Evolutionary conservation across 345 rosid species (phyloP), one percentile per base, ranked within the genome.

Genomic region (Psidium friedrichsthalianum): DNA sequence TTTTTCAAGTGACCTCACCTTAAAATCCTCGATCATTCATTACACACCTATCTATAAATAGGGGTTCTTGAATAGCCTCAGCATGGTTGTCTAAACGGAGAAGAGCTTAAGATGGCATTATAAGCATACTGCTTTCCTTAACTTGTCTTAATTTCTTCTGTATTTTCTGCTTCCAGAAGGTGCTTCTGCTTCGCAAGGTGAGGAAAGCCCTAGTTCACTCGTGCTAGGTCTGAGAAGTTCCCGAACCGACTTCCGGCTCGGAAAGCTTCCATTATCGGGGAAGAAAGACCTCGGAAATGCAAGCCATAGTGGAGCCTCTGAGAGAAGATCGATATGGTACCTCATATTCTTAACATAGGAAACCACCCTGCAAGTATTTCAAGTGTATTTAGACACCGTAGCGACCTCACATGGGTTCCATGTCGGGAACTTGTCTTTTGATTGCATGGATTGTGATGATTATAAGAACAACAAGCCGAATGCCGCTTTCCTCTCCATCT

Each of bases 381-480:
- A 95, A 88, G 94, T 95, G 11, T 93, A 90, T 81, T 90, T 96
- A 94, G 99, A 96, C 83, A 95, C 99, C 2, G 98, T 1, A 96
- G 97, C 88, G 99, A 96, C 90, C 95, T 96, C 58, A 93, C 93
- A 85, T 96, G 99, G 99, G 98, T 93, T 83, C 98, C 99, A 32
- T 96, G 98, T 82, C n/a, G 97, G 98, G 29, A 93, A 93, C 89
- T 55, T 93, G 82, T 87, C 94, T 57, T 95, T 96, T 69, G 93
- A 93, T 86, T 96, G 99, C 86, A 87, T 93, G 6, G 93, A 92
- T 59, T 96, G 99, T 86, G 92, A 92, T 87, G 95, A 93, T 84
- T 92, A 87, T 57, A 90, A 91, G 85, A 92, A 88, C 81, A 87
- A 84, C 82, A 92, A 90, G 89, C 59, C 85, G 32, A 57, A 74